These are phyloP conservation scores for Zizania latifolia DNA, from an alignment of 176 grass and related monocot species.

Conservation along the genomic window DNA sequence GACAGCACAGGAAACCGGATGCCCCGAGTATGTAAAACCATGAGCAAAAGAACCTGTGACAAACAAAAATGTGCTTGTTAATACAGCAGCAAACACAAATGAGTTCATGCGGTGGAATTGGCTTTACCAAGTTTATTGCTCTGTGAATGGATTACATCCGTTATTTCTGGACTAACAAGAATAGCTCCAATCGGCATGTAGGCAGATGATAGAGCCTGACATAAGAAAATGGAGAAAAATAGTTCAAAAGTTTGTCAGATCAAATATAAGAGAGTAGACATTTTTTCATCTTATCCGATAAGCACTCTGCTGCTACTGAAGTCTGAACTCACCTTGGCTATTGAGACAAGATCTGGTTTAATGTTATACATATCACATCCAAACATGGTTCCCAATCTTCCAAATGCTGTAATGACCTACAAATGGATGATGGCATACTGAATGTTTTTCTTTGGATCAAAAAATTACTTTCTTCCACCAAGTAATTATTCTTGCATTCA, in stretches of 20 bases:
- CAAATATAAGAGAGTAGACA: background rate
- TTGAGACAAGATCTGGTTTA: slow-evolving; percentile 86
- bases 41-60: slow-evolving; percentile 81
- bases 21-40: slow-evolving; percentile 94
- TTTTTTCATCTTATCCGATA: background rate
- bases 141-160: slow-evolving; percentile 75
- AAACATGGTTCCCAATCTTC: slow-evolving; percentile 92
- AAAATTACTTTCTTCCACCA: background rate
- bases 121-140: slow-evolving; percentile 91
- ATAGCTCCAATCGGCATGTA: slow-evolving; percentile 88
- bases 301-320: background rate
- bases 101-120: background rate
- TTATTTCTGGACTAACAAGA: slow-evolving; percentile 91
- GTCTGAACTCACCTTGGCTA: slow-evolving; percentile 62
- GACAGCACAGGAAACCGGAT: slow-evolving; percentile 82
- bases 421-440: slow-evolving; percentile 2
- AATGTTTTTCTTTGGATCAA: too few species aligned
- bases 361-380: slow-evolving; percentile 87
- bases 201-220: slow-evolving; percentile 85
- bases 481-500: background rate
- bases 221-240: background rate
- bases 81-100: slow-evolving; percentile 16
- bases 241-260: background rate
- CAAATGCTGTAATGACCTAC: slow-evolving; percentile 92
- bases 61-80: background rate